These are phyloP conservation scores for Fomitiporia mediterranea DNA, from an alignment of 1,284 basidiomycete genomes.

Conservation along the genomic window DNA sequence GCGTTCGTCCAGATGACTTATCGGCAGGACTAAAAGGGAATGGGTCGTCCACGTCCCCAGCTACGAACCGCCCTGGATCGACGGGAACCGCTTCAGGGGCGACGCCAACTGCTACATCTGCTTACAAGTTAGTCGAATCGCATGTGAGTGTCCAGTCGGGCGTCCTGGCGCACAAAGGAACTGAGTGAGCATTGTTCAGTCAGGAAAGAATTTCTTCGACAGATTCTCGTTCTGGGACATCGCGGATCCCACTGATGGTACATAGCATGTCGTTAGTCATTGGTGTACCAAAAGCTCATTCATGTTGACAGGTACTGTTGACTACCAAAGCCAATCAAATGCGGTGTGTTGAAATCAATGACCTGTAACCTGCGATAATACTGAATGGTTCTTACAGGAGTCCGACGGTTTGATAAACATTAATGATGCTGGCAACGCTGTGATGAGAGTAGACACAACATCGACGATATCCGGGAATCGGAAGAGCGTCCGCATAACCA, in stretches of 20 bases:
- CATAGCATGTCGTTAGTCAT: conserved; percentile 20
- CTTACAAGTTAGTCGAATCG: conserved; percentile 17
- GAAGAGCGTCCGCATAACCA: conserved; percentile 73
- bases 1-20: conserved; percentile 16
- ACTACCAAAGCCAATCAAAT: conserved; percentile 52
- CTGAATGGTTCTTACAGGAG: conserved; percentile 33
- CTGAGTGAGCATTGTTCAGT: conserved; percentile 32
- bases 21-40: conserved; percentile 2
- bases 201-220: conserved; percentile 70
- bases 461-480: conserved; percentile 59
- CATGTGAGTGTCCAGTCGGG: conserved; percentile 9
- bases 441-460: conserved; percentile 85
- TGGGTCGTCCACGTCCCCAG: conserved; percentile 17
- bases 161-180: background rate
- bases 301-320: conserved; percentile 20
- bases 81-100: conserved; percentile 11
- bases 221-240: conserved; percentile 73
- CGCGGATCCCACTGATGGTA: conserved; percentile 78
- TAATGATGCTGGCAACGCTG: conserved; percentile 64
- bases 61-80: conserved; percentile 8
- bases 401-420: conserved; percentile 49
- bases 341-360: conserved; percentile 43
- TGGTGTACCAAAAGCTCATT: conserved; percentile 4
- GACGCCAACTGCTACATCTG: conserved; percentile 16
- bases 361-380: no score